Evolutionary conservation across 2,329 filamentous ascomycete genomes (phyloP).

Genomic region (Fusarium sp.): DNA sequence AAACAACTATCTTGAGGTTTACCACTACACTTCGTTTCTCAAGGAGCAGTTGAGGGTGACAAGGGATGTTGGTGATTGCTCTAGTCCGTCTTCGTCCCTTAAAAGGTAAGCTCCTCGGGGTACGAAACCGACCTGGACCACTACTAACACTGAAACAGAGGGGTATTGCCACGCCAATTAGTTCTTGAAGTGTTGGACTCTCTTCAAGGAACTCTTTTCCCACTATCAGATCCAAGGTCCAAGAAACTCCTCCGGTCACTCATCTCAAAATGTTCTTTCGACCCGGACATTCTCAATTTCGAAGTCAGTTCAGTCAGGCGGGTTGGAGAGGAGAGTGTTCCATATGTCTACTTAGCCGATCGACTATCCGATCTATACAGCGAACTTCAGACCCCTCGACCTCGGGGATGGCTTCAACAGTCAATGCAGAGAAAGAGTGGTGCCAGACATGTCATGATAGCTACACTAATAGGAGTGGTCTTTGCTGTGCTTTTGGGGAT

Average conservation of each 20-base stretch:
- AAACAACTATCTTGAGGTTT: neutral
- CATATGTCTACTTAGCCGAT: neutral
- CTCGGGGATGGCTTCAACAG: neutral
- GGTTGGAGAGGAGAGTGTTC: neutral
- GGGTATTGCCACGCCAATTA: neutral
- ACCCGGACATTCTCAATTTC: neutral
- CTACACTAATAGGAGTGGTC: neutral
- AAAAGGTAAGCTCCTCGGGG: neutral
- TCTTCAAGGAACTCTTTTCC: neutral
- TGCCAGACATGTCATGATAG: neutral
- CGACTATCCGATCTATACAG: neutral
- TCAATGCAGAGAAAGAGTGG: neutral
- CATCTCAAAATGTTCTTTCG: neutral
- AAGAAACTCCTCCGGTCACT: neutral
- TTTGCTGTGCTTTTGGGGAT: constrained; percentile 1
- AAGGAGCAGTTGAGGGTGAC: neutral
- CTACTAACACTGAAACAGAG: neutral
- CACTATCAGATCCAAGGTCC: neutral
- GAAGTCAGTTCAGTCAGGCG: neutral
- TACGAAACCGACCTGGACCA: accelerated
- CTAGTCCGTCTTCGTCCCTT: neutral
- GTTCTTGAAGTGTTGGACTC: neutral
- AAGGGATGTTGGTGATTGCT: neutral
- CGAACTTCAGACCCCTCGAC: neutral
- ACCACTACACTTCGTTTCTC: neutral